Evolutionary conservation across 352 stramenopile species (phyloP), one percentile per base, ranked within the genome.

Genomic region (Pythium folliculosum): DNA sequence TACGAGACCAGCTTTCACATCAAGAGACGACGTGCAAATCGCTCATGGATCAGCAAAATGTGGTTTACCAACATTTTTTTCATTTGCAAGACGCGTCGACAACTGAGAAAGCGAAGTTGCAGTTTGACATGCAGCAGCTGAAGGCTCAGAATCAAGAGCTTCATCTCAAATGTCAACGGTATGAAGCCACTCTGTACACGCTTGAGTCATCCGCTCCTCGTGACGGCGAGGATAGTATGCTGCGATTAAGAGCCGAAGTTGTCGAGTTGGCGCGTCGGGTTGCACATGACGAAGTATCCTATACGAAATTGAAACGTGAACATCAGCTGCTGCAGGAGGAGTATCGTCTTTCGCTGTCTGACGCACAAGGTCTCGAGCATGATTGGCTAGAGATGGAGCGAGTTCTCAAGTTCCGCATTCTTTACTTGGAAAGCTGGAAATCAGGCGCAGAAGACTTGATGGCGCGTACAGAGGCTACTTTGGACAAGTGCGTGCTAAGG

Each of bases 361-460:
- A 80, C 21, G 48, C 61, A 1, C 54, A 69, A 43, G 17, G 32
- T 0, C 51, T 92, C 5, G 77, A 96, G 54, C 57, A 71, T 25
- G 88, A 97, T 53, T 92, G 93, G 77, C 71, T 95, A 5, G 88
- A 97, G 52, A 91, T 97, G 77, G 89, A 97, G 63, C 88, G 84
- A 40, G 78, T 84, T 27, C 79, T 97, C 14, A 96, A 97, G 63
- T 80, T 83, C 64, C 86, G 93, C 5, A 81, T 98, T 10, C 61
- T 97, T 38, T 98, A 97, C 61, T 75, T 98, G 12, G 94, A 98
- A 69, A 88, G 90, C 65, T 98, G 89, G 83, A 97, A 97, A 62
- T 65, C 83, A 37, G 82, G 82, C 0, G 84, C 86, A 1, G 80
- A 87, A 48, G 78, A 85, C 12, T 78, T 81, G 56, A 84, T 94